Evolutionary conservation across 257 asterid species (phyloP).

Genomic region (Salvia miltiorrhiza): DNA sequence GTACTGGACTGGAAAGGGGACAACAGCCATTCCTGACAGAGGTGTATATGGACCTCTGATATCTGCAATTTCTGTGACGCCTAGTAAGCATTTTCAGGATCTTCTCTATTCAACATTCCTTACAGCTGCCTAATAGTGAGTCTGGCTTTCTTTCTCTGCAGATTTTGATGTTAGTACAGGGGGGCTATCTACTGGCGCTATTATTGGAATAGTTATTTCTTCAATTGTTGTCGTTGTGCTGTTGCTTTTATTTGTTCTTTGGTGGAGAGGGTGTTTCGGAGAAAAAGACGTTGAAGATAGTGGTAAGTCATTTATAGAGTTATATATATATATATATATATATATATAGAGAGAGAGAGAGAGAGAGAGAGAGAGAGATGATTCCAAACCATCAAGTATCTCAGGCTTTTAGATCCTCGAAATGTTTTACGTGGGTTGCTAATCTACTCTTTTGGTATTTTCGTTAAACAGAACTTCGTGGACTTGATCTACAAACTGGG

Average conservation of each 20-base stretch:
- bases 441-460: background rate
- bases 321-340: no score
- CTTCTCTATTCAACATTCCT: conserved; percentile 2
- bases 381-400: background rate
- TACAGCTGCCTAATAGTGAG: conserved; percentile 14
- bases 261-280: conserved; percentile 60
- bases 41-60: conserved; percentile 90
- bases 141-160: conserved; percentile 22
- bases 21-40: conserved; percentile 73
- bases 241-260: conserved; percentile 42
- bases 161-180: conserved; percentile 59
- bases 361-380: background rate
- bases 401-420: background rate
- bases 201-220: conserved; percentile 58
- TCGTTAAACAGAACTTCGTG: conserved; percentile 46
- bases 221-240: conserved; percentile 35
- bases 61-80: conserved; percentile 83
- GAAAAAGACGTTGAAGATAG: conserved; percentile 50
- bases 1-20: conserved; percentile 94
- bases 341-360: background rate
- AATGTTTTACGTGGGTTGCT: background rate
- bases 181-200: conserved; percentile 58
- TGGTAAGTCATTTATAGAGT: conserved; percentile 44
- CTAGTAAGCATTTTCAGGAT: conserved; percentile 46
- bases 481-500: conserved; percentile 57